A percentile compares a stretch with the other conserved stretches of the same genome.
These are phyloP conservation scores for Harrya chromipes DNA, from an alignment of 768 basidiomycete genomes.

Conservation along the genomic window DNA sequence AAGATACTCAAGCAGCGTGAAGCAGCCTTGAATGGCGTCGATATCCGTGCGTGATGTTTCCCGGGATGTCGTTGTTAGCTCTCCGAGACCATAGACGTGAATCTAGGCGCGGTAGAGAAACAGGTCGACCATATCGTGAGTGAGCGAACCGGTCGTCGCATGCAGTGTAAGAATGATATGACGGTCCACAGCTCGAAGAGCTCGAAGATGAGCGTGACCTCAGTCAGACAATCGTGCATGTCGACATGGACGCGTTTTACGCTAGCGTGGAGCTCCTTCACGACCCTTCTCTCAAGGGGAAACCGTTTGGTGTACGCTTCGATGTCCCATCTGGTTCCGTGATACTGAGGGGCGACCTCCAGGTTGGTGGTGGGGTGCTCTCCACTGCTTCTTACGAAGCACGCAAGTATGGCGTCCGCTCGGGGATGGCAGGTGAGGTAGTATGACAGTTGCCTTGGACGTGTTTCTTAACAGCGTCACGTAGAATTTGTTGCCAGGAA, in stretches of 20 bases:
- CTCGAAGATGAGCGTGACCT: slow-evolving; percentile 78
- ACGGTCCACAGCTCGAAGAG: slow-evolving; percentile 47
- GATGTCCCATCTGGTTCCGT: not conserved
- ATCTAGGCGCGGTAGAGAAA: slow-evolving; percentile 56
- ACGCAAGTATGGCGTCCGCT: slow-evolving; percentile 84
- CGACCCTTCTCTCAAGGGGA: slow-evolving; percentile 60
- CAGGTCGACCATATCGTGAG: slow-evolving; percentile 70
- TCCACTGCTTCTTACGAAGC: slow-evolving; percentile 93
- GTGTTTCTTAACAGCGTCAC: not conserved
- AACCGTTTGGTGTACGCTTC: slow-evolving; percentile 64
- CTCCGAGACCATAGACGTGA: not conserved
- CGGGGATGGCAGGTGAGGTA: slow-evolving; percentile 87
- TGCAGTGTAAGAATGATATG: not conserved
- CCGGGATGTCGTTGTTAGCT: not conserved
- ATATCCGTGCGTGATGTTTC: slow-evolving; percentile 46
- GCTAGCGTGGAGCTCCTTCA: slow-evolving; percentile 75
- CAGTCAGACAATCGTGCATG: slow-evolving; percentile 82
- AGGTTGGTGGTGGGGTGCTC: slow-evolving; percentile 81
- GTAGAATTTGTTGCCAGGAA: slow-evolving; percentile 90
- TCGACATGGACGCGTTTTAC: slow-evolving; percentile 96
- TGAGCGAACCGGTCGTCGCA: not conserved
- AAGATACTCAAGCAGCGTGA: slow-evolving; percentile 65
- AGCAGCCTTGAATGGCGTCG: slow-evolving; percentile 50
- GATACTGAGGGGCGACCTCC: slow-evolving; percentile 13
- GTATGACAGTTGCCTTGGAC: not conserved